Conservation (phyloP, 345 rosid species). For the Pelargonium nanum region DNA sequence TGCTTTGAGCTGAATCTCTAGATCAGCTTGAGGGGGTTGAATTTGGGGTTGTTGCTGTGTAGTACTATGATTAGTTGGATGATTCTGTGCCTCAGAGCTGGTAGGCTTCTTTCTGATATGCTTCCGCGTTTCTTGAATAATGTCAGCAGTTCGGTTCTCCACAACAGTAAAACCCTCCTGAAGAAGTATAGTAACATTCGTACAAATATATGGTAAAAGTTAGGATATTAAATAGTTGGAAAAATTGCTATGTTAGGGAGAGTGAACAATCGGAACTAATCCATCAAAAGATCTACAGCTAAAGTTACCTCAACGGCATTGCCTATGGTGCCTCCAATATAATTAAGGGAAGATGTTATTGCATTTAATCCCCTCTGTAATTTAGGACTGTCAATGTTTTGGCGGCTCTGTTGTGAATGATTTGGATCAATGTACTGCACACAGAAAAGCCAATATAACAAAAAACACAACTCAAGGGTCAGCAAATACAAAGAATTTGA, state of each 20-base stretch:
- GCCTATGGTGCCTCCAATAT: conserved; percentile 43
- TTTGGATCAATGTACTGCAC: conserved; percentile 25
- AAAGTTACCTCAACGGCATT: conserved; percentile 68
- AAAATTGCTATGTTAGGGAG: background rate
- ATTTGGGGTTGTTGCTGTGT: conserved; percentile 26
- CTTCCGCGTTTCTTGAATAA: conserved; percentile 76
- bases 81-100: conserved; percentile 26
- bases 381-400: conserved; percentile 42
- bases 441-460: conserved; percentile 7
- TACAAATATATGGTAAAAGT: conserved; percentile 1
- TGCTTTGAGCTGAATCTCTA: conserved; percentile 94
- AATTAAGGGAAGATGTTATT: conserved; percentile 60
- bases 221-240: background rate
- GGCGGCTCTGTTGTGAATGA: conserved; percentile 18
- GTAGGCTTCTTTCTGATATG: conserved; percentile 56
- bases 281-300: background rate
- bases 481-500: background rate
- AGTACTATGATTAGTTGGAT: conserved; percentile 14
- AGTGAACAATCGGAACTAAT: background rate
- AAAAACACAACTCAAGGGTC: background rate
- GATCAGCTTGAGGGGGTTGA: conserved; percentile 47
- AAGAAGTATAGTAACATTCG: conserved; percentile 14
- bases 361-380: conserved; percentile 57
- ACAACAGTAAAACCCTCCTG: conserved; percentile 78
- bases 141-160: conserved; percentile 76